A percentile compares a stretch with the other conserved stretches of the same genome.
Evolutionary conservation across 2,329 filamentous ascomycete species (phyloP).

Genomic region (Drechmeria coniospora): DNA sequence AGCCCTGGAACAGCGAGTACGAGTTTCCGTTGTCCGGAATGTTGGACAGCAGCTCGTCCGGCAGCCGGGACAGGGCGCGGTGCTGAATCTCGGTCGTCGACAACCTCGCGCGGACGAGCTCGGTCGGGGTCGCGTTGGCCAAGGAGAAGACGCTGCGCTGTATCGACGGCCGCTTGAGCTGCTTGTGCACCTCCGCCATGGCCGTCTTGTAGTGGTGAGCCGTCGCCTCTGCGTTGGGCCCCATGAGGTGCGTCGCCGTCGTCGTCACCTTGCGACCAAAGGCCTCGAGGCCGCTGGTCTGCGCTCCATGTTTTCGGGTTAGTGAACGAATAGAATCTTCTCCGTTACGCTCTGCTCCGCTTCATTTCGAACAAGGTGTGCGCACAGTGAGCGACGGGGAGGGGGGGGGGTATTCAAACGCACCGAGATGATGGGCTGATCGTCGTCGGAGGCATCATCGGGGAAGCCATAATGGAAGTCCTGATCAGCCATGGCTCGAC

Average conservation of each 20-base stretch:
- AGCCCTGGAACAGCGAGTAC: slow-evolving; percentile 93
- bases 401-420: slow-evolving; percentile 3
- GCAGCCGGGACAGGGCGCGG: slow-evolving; percentile 71
- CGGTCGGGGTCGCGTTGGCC: slow-evolving; percentile 79
- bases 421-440: slow-evolving; percentile 31
- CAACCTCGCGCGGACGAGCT: slow-evolving; percentile 81
- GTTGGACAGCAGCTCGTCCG: slow-evolving; percentile 78
- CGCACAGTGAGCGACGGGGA: not conserved
- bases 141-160: slow-evolving; percentile 88
- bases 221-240: slow-evolving; percentile 37
- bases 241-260: slow-evolving; percentile 82
- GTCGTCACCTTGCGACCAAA: slow-evolving; percentile 91
- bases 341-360: too few relatives aligned
- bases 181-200: slow-evolving; percentile 77
- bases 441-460: slow-evolving; percentile 30
- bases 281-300: slow-evolving; percentile 80
- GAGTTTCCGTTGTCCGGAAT: slow-evolving; percentile 75
- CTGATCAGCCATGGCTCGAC: slow-evolving; percentile 23
- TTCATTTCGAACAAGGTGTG: too few relatives aligned
- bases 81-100: slow-evolving; percentile 89
- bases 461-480: slow-evolving; percentile 30
- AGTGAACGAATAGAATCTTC: too few relatives aligned
- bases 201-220: slow-evolving; percentile 67
- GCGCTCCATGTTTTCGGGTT: too few relatives aligned
- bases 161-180: slow-evolving; percentile 67